Conservation (phyloP, 1,284 basidiomycete genomes). For the Cutaneotrichosporon cutaneum region DNA sequence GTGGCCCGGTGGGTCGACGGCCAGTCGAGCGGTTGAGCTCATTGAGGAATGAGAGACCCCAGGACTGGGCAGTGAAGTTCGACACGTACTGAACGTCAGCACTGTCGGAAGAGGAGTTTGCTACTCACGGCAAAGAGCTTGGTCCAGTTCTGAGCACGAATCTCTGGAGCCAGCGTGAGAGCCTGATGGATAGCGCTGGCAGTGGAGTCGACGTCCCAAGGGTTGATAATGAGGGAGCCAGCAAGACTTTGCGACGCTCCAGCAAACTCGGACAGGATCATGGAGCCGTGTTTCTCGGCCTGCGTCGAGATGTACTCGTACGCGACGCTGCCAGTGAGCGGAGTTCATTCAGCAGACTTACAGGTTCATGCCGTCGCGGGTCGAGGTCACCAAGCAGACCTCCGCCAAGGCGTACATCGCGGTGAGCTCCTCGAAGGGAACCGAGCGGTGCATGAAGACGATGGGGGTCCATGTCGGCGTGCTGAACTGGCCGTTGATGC, state of each 20-base stretch:
- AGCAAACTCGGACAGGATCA: constrained; percentile 98
- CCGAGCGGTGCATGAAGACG: constrained; percentile 95
- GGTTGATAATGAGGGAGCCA: constrained; percentile 90
- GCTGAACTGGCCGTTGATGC: constrained; percentile 97
- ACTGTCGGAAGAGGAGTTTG: constrained; percentile 63
- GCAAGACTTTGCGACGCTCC: constrained; percentile 95
- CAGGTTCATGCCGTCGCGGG: constrained; percentile 97
- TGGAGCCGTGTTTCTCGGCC: constrained; percentile 84
- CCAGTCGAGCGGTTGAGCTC: constrained; percentile 58
- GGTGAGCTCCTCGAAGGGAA: constrained; percentile 91
- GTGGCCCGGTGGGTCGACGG: constrained; percentile 29
- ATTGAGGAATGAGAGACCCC: constrained; percentile 85
- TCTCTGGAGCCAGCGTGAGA: constrained; percentile 79
- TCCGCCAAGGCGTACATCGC: constrained; percentile 96
- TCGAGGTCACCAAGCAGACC: constrained; percentile 92
- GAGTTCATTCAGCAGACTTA: background rate
- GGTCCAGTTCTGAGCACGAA: constrained; percentile 82
- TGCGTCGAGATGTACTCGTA: constrained; percentile 99
- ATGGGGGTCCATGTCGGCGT: constrained; percentile 99
- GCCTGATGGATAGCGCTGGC: constrained; percentile 94
- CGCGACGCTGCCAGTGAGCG: constrained; percentile 68
- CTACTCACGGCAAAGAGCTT: constrained; percentile 77
- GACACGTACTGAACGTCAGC: constrained; percentile 65
- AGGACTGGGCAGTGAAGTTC: constrained; percentile 84
- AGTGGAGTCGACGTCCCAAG: constrained; percentile 93